Evolutionary conservation across 345 rosid genomes (phyloP).

Genomic region (Bruguiera gymnorhiza): DNA sequence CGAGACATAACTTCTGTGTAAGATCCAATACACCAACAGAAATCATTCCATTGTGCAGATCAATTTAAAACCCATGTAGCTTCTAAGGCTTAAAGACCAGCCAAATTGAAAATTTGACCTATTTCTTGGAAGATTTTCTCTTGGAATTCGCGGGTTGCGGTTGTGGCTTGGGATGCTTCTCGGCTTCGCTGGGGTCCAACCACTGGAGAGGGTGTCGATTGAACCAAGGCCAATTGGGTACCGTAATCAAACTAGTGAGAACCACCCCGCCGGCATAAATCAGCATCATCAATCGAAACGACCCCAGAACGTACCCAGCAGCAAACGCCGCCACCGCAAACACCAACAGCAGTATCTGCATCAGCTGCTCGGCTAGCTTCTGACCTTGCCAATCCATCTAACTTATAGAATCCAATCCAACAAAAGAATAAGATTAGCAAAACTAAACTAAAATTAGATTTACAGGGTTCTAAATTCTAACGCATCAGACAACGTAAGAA

Average conservation of each 20-base stretch:
- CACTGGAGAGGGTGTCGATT: conserved; percentile 75
- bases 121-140: conserved; percentile 66
- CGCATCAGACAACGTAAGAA: too few species aligned
- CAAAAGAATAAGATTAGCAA: neutral
- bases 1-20: neutral
- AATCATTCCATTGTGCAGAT: conserved; percentile 1
- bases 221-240: conserved; percentile 93
- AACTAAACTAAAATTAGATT: neutral
- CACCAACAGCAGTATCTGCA: conserved; percentile 76
- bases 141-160: conserved; percentile 39
- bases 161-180: conserved; percentile 76
- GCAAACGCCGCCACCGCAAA: conserved; percentile 53
- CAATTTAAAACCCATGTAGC: neutral
- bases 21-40: conserved; percentile 7
- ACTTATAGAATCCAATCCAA: neutral
- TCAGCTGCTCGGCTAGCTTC: conserved; percentile 82
- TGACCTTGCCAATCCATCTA: conserved; percentile 99
- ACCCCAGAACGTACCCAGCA: conserved; percentile 51
- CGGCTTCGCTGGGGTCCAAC: conserved; percentile 77
- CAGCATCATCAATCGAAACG: conserved; percentile 71
- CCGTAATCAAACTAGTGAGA: conserved; percentile 59
- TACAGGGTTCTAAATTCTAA: too few species aligned
- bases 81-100: neutral
- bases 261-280: conserved; percentile 75
- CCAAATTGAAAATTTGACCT: conserved; percentile 21